Base-by-base conservation (phyloP, 768 basidiomycete genomes). In the Amanita muscaria region DNA sequence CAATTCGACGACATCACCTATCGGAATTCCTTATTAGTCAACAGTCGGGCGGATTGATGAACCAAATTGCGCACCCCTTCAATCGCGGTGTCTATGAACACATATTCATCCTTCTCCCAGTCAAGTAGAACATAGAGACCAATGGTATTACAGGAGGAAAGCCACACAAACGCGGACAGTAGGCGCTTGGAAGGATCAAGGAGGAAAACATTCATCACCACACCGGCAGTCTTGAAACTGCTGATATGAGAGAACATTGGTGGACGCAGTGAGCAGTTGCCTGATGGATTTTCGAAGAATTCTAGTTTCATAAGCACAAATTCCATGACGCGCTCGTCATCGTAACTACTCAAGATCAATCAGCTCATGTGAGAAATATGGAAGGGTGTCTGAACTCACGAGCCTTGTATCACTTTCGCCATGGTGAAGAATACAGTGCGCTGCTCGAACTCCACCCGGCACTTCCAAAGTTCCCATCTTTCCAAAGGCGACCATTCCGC, bases 191-290 rank as follows among this genome's bases (percentile, higher is more conserved):
- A 66, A 0, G 82, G 80, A 52, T 85, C 83, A 22, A 86, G 69
- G 18, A 86, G 66, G 55, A 85, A 86, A 19, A 86, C 77, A 51
- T 84, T 84, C 80, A 85, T 83, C 10, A 85, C 82, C 10, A 79
- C 73, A 3, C 83, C 83, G 0, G 69, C 67, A 0, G 78, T 82
- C 50, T 72, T 72, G 53, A 84, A 85, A 9, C 71, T 67, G 14
- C 79, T 74, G n/a, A 83, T 69, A 39, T 68, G 70, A 8, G 70
- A 73, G 53, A 84, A 84, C 1, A 63, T 45, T 1, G 83, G 82
- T 16, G 64, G 61, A 4, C 55, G 48, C 15, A 44, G 46, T 3
- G 64, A 59, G 42, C 59, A 63, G 22, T 18, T 22, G 4, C 69
- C 70, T n/a, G 67, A 63, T 10, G 63, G 61, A 30, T 67, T 66